A percentile compares a stretch with the other conserved stretches of the same genome.
Evolutionary conservation across 805 yeast genomes (phyloP).

Genomic region (Saturnispora hagleri): DNA sequence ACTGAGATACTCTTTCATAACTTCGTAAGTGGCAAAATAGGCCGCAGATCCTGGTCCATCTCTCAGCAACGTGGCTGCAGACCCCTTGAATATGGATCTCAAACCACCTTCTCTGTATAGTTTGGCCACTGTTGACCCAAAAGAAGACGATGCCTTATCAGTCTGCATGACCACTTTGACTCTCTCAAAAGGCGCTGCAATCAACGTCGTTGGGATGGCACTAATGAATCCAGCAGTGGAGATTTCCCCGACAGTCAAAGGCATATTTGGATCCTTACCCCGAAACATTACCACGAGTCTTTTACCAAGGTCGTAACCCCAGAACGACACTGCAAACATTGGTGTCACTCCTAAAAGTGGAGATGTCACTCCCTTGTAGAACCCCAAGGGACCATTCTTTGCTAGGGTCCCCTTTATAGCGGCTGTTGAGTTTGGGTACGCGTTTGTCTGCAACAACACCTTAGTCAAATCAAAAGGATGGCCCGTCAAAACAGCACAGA

Average conservation of each 20-base stretch:
- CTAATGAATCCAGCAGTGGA: conserved; percentile 90
- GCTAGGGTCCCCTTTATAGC: conserved; percentile 65
- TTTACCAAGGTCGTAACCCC: conserved; percentile 97
- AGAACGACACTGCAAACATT: conserved; percentile 94
- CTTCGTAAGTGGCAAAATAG: conserved; percentile 91
- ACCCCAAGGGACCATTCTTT: conserved; percentile 69
- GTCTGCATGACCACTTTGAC: conserved; percentile 88
- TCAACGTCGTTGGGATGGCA: conserved; percentile 89
- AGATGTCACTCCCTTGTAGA: conserved; percentile 89
- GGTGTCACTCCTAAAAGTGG: conserved; percentile 97
- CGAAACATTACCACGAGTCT: conserved; percentile 46
- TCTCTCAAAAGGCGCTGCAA: conserved; percentile 97
- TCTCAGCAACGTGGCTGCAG: conserved; percentile 84
- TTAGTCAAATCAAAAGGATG: conserved; percentile 94
- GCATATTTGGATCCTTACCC: conserved; percentile 22
- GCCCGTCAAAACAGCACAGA: conserved; percentile 91
- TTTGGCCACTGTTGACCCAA: conserved; percentile 52
- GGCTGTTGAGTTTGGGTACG: conserved; percentile 48
- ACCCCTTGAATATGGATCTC: conserved; percentile 80
- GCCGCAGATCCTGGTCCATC: conserved; percentile 97
- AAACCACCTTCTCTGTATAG: conserved; percentile 77
- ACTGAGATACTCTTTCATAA: conserved; percentile 55
- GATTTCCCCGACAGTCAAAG: conserved; percentile 49
- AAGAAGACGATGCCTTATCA: conserved; percentile 32
- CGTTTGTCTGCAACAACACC: conserved; percentile 83